Conservation (phyloP, 306 rosid species). For the Albizia julibrissin region DNA sequence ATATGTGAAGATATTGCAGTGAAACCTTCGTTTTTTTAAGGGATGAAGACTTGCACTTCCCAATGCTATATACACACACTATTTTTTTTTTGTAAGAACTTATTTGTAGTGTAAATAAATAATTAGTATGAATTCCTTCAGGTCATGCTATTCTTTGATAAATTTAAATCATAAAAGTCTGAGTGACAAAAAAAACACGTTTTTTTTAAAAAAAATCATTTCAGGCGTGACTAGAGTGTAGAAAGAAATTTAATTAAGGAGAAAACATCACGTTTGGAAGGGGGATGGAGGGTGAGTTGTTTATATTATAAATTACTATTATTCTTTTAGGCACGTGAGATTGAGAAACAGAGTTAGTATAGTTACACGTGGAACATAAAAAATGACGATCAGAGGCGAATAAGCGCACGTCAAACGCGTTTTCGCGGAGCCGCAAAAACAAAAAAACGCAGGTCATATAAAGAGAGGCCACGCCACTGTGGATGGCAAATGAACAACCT, state of each 20-base stretch:
- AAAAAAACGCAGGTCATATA: background rate
- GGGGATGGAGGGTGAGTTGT: background rate
- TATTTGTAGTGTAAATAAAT: background rate
- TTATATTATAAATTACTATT: background rate
- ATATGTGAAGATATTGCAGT: background rate
- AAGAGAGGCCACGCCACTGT: background rate
- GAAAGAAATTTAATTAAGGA: background rate
- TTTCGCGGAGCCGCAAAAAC: background rate
- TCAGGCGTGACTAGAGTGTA: background rate
- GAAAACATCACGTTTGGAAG: background rate
- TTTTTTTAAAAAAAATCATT: background rate
- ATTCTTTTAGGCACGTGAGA: conserved; percentile 11
- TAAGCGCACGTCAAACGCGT: conserved; percentile 35
- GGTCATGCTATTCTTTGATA: background rate
- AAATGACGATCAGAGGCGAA: background rate
- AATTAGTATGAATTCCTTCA: background rate
- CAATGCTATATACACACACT: no score
- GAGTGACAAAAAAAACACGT: background rate
- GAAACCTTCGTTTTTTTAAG: background rate
- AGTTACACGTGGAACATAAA: conserved; percentile 30
- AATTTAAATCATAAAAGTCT: background rate
- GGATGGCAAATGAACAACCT: background rate
- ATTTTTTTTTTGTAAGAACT: no score
- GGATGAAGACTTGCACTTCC: background rate
- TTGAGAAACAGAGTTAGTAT: background rate